A percentile compares a stretch with the other conserved stretches of the same genome.
Conservation (phyloP, 345 rosid species). For the Balakata baccata region DNA sequence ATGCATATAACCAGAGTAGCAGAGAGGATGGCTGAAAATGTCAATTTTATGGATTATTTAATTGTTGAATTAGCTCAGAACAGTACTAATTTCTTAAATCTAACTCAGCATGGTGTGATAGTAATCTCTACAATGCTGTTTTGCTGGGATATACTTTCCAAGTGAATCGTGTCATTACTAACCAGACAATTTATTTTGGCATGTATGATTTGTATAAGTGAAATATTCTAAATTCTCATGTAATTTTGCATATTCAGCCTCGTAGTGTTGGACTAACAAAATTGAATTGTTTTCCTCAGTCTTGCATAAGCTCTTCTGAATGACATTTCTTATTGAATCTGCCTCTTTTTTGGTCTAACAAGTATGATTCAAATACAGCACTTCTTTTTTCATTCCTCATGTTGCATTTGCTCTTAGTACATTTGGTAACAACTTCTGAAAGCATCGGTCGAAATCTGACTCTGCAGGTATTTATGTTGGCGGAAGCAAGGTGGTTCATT, state of each 20-base stretch:
- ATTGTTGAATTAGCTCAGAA: not conserved
- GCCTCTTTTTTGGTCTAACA: not conserved
- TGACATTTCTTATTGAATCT: not conserved
- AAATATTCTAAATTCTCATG: not conserved
- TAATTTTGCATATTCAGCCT: not conserved
- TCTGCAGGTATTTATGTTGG: conserved; percentile 83
- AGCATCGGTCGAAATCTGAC: not conserved
- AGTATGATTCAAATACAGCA: not conserved
- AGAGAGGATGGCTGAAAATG: too few relatives aligned
- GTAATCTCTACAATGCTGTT: not conserved
- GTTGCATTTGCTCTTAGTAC: not conserved
- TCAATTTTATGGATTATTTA: not conserved
- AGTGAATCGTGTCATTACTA: not conserved
- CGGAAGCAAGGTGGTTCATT: conserved; percentile 97
- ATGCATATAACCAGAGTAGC: not conserved
- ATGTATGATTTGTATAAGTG: not conserved
- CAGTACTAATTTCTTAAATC: not conserved
- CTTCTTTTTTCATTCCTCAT: not conserved
- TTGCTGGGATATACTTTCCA: not conserved
- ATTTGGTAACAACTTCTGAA: not conserved
- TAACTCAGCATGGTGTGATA: not conserved
- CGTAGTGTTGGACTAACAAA: not conserved
- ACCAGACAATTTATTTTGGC: not conserved
- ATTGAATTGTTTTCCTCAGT: not conserved
- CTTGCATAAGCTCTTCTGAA: too few relatives aligned